phyloP scores from a whole-genome alignment of 306 rosid genomes.

The Cicer pinnatifidum region DNA sequence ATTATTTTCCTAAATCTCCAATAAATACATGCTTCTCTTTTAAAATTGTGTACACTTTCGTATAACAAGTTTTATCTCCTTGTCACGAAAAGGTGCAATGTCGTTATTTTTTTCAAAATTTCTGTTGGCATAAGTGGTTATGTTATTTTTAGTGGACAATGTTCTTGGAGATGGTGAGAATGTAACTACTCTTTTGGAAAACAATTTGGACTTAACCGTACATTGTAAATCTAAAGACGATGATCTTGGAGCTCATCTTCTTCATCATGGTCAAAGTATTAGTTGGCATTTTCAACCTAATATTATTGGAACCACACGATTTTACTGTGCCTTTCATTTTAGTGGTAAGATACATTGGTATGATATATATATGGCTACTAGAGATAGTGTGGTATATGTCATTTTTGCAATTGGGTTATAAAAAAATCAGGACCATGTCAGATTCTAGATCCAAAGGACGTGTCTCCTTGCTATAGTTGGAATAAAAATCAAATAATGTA shows the following conservation, averaged over 20 bases:
- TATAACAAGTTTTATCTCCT: not conserved
- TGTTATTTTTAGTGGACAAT: not conserved
- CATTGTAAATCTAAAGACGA: conserved; percentile 10
- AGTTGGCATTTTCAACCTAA: not conserved
- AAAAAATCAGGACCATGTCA: not conserved
- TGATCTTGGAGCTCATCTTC: conserved; percentile 17
- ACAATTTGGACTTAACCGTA: not conserved
- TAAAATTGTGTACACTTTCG: not conserved
- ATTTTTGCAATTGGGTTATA: not conserved
- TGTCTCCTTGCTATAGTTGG: not conserved
- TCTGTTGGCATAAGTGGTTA: not conserved
- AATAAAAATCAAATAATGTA: not conserved
- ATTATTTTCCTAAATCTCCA: too few relatives aligned
- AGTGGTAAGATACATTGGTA: not conserved
- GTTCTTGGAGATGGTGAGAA: not conserved
- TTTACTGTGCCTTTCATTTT: conserved; percentile 11
- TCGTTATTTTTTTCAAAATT: not conserved
- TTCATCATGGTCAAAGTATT: not conserved
- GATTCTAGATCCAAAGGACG: not conserved
- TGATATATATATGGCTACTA: not conserved
- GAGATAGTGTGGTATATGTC: not conserved
- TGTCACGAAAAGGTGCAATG: not conserved
- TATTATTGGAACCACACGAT: not conserved
- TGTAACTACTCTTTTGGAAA: not conserved
- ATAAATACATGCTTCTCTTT: not conserved